Conservation (phyloP, 2,329 filamentous ascomycete species). For the Verticillium klebahnii region DNA sequence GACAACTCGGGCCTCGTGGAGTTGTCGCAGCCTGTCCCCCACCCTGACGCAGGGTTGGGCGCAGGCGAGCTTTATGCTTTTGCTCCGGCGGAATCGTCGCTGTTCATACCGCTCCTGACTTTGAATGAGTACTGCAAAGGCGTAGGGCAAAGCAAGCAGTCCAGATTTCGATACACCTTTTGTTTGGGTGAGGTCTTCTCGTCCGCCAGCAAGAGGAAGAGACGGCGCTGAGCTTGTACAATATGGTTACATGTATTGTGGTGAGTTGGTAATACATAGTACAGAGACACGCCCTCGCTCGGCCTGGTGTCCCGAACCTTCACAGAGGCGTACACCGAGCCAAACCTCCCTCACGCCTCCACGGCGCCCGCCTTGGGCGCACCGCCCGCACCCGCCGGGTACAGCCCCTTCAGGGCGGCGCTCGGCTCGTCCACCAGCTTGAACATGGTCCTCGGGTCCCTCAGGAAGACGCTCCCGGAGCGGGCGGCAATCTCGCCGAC, state of each 20-base stretch:
- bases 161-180: no score
- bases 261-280: conserved; percentile 4
- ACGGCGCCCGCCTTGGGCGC: conserved; percentile 9
- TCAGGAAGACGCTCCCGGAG: conserved; percentile 39
- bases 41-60: neutral
- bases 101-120: no score
- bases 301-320: neutral
- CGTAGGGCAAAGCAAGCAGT: no score
- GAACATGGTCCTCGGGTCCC: conserved; percentile 31
- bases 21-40: neutral
- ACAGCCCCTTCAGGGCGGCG: conserved; percentile 30
- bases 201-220: neutral
- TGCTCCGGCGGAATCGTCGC: neutral
- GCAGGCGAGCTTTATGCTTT: neutral
- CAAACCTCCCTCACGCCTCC: neutral
- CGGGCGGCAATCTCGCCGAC: conserved; percentile 36
- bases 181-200: no score
- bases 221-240: neutral
- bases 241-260: conserved; percentile 1
- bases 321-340: neutral
- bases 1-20: neutral
- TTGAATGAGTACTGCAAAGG: no score
- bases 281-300: conserved; percentile 18
- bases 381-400: conserved; percentile 12
- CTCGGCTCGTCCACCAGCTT: conserved; percentile 34